Percentiles rank a stretch among this genome's conserved stretches.
These are phyloP conservation scores for Vitellaria paradoxa DNA, from an alignment of 179 eudicot species.

Conservation along the genomic window DNA sequence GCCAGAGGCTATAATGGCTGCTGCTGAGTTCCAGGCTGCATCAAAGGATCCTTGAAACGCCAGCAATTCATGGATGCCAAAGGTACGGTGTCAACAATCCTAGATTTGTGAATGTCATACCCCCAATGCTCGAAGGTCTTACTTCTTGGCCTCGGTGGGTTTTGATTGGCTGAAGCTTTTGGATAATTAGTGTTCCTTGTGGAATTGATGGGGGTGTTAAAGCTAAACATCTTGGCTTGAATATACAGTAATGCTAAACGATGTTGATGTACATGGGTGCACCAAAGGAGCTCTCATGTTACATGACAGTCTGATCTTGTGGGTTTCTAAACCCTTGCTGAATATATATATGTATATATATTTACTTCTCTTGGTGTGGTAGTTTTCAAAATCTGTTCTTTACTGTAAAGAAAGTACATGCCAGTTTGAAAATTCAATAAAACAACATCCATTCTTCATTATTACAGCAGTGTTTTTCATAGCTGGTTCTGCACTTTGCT, in stretches of 20 bases:
- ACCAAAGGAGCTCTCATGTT: conserved; percentile 15
- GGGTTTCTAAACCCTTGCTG: background rate
- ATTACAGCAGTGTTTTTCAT: background rate
- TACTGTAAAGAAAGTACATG: background rate
- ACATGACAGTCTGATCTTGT: background rate
- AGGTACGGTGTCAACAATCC: background rate
- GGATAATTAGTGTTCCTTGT: background rate
- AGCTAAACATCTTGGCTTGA: background rate
- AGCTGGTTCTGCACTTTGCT: no score
- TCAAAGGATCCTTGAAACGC: background rate
- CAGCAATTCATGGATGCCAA: background rate
- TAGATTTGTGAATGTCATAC: no score
- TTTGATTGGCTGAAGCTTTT: conserved; percentile 6
- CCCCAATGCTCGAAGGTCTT: background rate
- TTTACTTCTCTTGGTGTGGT: background rate
- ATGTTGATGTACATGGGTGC: background rate
- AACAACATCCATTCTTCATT: background rate
- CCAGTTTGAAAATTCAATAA: background rate
- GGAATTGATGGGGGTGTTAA: background rate
- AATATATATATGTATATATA: background rate
- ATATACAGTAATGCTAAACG: background rate
- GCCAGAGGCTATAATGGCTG: background rate
- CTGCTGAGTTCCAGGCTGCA: background rate
- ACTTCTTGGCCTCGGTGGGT: background rate
- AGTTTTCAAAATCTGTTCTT: background rate